A percentile compares a stretch with the other conserved stretches of the same genome.
Conservation (phyloP, 2,329 filamentous ascomycete genomes). For the Teratosphaeria destructans region DNA sequence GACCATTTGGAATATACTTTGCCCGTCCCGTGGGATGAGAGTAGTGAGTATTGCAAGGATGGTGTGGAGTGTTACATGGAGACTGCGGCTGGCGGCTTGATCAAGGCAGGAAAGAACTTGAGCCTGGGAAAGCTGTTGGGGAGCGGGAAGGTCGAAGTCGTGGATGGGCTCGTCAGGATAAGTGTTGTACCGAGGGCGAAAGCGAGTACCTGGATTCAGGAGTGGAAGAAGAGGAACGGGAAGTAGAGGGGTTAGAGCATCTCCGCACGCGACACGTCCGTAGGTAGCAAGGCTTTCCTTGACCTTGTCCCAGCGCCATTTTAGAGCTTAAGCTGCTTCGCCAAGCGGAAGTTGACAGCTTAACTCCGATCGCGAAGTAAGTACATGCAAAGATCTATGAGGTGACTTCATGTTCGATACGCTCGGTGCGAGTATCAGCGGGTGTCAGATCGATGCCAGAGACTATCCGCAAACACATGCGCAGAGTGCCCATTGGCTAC, state of each 20-base stretch:
- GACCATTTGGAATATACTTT: conserved; percentile 80
- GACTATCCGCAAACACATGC: too few species aligned
- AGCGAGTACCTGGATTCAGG: conserved; percentile 65
- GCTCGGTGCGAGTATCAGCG: too few species aligned
- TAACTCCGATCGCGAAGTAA: background rate
- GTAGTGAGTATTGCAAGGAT: conserved; percentile 52
- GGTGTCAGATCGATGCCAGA: too few species aligned
- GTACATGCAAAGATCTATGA: background rate
- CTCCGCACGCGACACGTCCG: background rate
- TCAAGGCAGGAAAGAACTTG: conserved; percentile 84
- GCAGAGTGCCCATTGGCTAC: background rate
- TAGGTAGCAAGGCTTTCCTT: background rate
- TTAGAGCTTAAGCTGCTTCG: background rate
- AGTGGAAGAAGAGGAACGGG: conserved; percentile 64
- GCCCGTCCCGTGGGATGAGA: conserved; percentile 74
- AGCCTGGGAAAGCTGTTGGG: conserved; percentile 62
- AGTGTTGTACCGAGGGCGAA: conserved; percentile 67
- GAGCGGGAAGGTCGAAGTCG: conserved; percentile 70
- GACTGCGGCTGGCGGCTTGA: conserved; percentile 64
- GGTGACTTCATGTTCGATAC: too few species aligned
- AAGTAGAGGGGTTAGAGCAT: background rate
- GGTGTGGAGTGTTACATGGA: conserved; percentile 84
- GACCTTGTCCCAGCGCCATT: background rate
- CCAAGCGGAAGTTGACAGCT: background rate
- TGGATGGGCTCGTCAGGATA: conserved; percentile 74